A percentile compares a stretch with the other conserved stretches of the same genome.
Conservation (phyloP, 176 grass and related monocot species). For the Areca catechu region DNA sequence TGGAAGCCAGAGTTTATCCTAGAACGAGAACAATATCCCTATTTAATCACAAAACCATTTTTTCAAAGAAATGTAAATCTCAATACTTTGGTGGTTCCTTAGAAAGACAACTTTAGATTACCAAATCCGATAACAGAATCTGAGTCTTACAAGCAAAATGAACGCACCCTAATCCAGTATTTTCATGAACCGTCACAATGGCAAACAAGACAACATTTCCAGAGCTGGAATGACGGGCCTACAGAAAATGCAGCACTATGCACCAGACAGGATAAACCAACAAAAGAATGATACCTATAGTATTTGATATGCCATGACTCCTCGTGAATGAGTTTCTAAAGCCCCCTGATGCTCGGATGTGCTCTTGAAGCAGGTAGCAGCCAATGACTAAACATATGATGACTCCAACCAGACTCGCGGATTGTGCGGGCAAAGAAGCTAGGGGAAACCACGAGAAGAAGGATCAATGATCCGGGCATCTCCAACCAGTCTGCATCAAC, state of each 20-base stretch:
- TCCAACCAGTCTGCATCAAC: slow-evolving; percentile 74
- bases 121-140: no score
- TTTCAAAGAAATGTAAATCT: no score
- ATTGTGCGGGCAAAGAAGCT: slow-evolving; percentile 47
- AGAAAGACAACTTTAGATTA: no score
- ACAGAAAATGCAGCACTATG: slow-evolving; percentile 31
- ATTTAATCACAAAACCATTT: no score
- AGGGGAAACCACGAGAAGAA: slow-evolving; percentile 75
- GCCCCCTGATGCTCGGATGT: slow-evolving; percentile 70
- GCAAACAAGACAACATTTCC: no score
- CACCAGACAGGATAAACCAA: slow-evolving; percentile 80
- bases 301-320: slow-evolving; percentile 67
- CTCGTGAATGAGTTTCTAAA: slow-evolving; percentile 77
- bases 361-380: slow-evolving; percentile 88
- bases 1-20: no score
- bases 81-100: no score
- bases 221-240: neutral
- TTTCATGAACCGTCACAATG: no score
- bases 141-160: no score
- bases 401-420: slow-evolving; percentile 30
- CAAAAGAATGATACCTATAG: slow-evolving; percentile 65
- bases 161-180: no score
- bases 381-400: slow-evolving; percentile 62
- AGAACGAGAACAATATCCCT: no score
- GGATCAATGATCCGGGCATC: slow-evolving; percentile 53